These are phyloP conservation scores for Hordeum pubiflorum DNA, from an alignment of 202 grass and related monocot species.

Conservation along the genomic window DNA sequence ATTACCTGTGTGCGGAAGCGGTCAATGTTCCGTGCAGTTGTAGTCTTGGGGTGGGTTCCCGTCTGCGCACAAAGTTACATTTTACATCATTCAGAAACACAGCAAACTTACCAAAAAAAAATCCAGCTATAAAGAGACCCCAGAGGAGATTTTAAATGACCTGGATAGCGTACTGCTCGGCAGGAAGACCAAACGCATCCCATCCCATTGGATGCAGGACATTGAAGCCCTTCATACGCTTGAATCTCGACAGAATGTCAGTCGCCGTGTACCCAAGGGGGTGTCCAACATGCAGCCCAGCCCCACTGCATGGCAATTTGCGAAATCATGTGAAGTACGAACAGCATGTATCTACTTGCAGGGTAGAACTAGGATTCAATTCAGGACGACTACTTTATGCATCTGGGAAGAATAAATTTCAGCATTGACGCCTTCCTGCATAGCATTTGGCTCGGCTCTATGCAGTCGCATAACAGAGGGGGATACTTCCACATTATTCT, in stretches of 20 bases:
- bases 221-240: constrained; percentile 95
- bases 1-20: constrained; percentile 82
- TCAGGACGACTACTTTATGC: background rate
- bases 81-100: background rate
- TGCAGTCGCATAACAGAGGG: background rate
- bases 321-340: background rate
- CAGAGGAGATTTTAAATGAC: constrained; percentile 15
- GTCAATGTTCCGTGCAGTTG: constrained; percentile 65
- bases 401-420: background rate
- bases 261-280: constrained; percentile 92
- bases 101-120: background rate
- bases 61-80: constrained; percentile 49
- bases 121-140: background rate
- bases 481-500: background rate
- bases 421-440: background rate
- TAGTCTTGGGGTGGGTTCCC: constrained; percentile 85
- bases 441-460: background rate
- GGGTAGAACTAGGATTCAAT: background rate
- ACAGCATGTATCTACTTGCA: background rate
- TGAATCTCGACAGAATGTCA: constrained; percentile 80
- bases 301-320: constrained; percentile 43
- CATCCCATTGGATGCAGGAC: constrained; percentile 98
- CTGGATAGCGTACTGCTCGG: constrained; percentile 93
- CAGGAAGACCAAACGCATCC: constrained; percentile 96
- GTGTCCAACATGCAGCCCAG: constrained; percentile 84